Base-by-base conservation (phyloP, 257 asterid genomes). In the Solanum chiquidenum region DNA sequence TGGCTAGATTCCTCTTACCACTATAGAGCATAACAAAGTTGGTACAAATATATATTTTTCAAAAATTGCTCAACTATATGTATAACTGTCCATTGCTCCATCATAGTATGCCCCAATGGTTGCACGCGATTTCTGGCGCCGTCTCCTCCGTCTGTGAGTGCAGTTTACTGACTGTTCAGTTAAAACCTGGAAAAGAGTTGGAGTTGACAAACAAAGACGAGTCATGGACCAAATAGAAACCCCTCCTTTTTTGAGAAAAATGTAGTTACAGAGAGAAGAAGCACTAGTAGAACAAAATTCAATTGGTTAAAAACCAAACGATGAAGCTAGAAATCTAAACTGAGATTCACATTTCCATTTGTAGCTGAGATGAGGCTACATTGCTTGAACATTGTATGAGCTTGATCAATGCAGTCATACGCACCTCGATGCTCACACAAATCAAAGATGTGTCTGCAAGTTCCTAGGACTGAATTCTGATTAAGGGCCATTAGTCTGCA, bases 401-500 rank as follows among this genome's bases (percentile, higher is more conserved):
- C 68, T 58, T 49, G 42, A 82, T 82, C 31, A 82, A 82, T 9
- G 44, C 69, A 82, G 23, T 20, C 66, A 10, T 82, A 27, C 69
- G 27, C 44, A 29, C 44, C 69, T 46, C 4, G 12, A 82, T 49
- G 71, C 71, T 31, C 86, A 82, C 69, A 20, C 31, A 16, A 82
- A 49, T 49, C 69, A 31, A 49, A 49, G 69, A 18, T 18, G 29
- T 18, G 31, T 14, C 44, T 82, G 31, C 69, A 82, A 29, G 69
- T 29, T 82, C 42, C 42, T 31, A 35, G 34, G n/a, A 86, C 83
- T 79, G 83, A 73, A 72, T 14, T 21, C 76, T 40, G 29, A 38
- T 71, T 42, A 83, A 79, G 69, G 40, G 42, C 79, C 38, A 90
- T 93, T 91, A 91, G 89, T 92, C 95, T 74, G 94, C 95, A 85